Evolutionary conservation across 495 filamentous ascomycete genomes (phyloP).

Genomic region (Penicillium herquei): DNA sequence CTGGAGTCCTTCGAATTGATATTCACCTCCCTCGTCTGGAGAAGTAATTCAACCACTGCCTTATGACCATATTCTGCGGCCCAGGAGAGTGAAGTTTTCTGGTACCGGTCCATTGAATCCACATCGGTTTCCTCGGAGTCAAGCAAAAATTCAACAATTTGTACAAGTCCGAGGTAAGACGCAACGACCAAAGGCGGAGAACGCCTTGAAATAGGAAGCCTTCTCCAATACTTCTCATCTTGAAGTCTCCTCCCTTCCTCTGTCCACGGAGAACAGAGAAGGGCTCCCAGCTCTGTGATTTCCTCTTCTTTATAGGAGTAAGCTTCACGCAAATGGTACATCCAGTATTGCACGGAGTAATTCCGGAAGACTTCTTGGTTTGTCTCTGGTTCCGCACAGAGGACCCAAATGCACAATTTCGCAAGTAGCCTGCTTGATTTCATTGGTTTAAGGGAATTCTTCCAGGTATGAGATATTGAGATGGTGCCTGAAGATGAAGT

Average conservation of each 20-base stretch:
- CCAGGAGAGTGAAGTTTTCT: not conserved
- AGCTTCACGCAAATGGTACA: not conserved
- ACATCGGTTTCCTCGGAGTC: not conserved
- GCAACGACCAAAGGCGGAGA: not conserved
- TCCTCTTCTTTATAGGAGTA: not conserved
- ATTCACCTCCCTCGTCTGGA: constrained; percentile 14
- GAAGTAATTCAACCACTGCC: constrained; percentile 19
- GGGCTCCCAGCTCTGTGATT: not conserved
- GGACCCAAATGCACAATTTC: not conserved
- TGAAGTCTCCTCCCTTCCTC: not conserved
- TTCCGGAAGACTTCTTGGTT: not conserved
- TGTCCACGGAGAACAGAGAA: not conserved
- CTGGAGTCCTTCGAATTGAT: constrained; percentile 15
- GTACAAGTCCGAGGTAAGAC: not conserved
- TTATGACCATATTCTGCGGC: constrained; percentile 1
- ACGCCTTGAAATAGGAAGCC: not conserved
- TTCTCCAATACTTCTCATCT: not conserved
- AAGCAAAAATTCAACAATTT: constrained; percentile 1
- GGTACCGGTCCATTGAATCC: not conserved
- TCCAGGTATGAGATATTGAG: not conserved
- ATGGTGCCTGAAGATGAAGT: not conserved
- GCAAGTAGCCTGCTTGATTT: not conserved
- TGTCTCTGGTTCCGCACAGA: not conserved
- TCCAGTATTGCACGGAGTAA: not conserved
- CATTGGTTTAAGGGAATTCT: not conserved